A percentile compares a stretch with the other conserved stretches of the same genome.
These are phyloP conservation scores for Hibiscus syriacus DNA, from an alignment of 345 rosid genomes.

Conservation along the genomic window DNA sequence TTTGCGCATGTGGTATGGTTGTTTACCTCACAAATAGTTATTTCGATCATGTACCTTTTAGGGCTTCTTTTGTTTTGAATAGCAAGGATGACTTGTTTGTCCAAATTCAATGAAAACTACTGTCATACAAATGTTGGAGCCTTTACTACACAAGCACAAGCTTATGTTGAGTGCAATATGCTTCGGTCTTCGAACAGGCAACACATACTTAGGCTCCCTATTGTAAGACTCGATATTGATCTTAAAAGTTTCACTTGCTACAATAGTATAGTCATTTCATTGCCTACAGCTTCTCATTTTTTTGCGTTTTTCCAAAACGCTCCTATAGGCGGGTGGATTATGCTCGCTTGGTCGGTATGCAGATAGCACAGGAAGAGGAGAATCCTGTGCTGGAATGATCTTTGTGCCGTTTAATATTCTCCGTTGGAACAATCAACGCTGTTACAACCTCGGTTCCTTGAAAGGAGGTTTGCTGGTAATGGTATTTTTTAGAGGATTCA, in stretches of 20 bases:
- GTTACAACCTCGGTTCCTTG: neutral
- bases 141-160: constrained; percentile 83
- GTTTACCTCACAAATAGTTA: neutral
- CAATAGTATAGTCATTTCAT: neutral
- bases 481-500: neutral
- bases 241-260: neutral
- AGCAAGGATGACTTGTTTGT: neutral
- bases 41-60: neutral
- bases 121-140: constrained; percentile 39
- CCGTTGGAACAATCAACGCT: neutral
- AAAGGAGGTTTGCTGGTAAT: too few relatives aligned
- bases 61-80: constrained; percentile 3
- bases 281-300: neutral
- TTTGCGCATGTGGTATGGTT: constrained; percentile 85
- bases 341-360: constrained; percentile 83
- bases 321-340: constrained; percentile 91
- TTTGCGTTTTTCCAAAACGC: neutral
- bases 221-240: constrained; percentile 45
- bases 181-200: constrained; percentile 94
- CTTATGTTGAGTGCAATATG: constrained; percentile 65
- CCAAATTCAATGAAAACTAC: neutral
- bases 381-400: neutral
- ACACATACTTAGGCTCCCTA: constrained; percentile 89
- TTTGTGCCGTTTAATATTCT: too few relatives aligned
- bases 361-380: constrained; percentile 23